Evolutionary conservation across 805 yeast species (phyloP).

Genomic region (Babjeviella inositovora): DNA sequence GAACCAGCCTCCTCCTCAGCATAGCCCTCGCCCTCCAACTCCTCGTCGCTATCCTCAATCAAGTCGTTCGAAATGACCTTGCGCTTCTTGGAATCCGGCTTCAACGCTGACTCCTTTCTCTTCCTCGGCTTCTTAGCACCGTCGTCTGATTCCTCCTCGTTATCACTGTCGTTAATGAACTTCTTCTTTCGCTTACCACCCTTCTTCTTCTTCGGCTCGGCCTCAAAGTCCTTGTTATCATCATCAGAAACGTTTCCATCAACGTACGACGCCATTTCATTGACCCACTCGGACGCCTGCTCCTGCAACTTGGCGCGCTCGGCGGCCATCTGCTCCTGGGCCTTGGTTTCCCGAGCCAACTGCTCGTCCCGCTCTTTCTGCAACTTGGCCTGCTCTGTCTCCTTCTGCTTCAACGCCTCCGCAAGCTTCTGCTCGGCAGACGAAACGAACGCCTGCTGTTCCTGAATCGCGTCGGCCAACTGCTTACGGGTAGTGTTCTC

Average conservation of each 20-base stretch:
- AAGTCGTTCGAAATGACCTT: too few relatives aligned
- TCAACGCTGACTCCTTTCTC: too few relatives aligned
- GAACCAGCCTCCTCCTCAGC: too few relatives aligned
- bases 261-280: constrained; percentile 19
- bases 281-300: constrained; percentile 40
- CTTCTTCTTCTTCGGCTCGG: constrained; percentile 12
- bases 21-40: too few relatives aligned
- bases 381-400: constrained; percentile 29
- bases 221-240: constrained; percentile 14
- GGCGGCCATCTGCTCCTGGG: constrained; percentile 22
- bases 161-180: constrained; percentile 25
- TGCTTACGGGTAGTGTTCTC: constrained; percentile 57
- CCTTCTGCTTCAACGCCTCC: constrained; percentile 55
- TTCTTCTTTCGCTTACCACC: constrained; percentile 5
- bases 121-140: too few relatives aligned
- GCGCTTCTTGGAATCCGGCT: too few relatives aligned
- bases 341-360: constrained; percentile 34
- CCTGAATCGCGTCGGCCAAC: constrained; percentile 51
- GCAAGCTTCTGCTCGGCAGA: constrained; percentile 43
- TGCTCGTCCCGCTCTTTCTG: constrained; percentile 26
- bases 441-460: constrained; percentile 53
- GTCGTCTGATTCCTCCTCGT: constrained; percentile 14
- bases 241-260: constrained; percentile 19
- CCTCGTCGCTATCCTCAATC: too few relatives aligned
- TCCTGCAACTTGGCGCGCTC: constrained; percentile 35